A percentile compares a stretch with the other conserved stretches of the same genome.
Evolutionary conservation across 129 eudicot genomes (phyloP).

Genomic region (Calendula officinalis): DNA sequence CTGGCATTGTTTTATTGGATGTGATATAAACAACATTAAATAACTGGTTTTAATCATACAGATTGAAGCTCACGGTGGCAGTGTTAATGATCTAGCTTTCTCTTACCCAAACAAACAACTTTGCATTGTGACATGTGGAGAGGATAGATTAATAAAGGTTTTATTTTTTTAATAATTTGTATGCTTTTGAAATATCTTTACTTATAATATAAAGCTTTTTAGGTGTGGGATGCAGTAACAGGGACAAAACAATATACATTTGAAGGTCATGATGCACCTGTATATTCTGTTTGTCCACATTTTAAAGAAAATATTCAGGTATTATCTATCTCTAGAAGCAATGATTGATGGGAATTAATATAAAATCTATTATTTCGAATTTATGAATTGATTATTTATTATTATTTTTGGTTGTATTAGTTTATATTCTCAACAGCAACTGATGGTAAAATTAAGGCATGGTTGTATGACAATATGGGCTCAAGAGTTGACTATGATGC

Average conservation of each 20-base stretch:
- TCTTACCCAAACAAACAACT: conserved; percentile 81
- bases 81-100: conserved; percentile 89
- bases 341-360: not conserved
- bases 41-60: conserved; percentile 25
- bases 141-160: conserved; percentile 85
- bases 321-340: conserved; percentile 6
- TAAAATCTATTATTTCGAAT: not conserved
- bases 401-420: conserved; percentile 29
- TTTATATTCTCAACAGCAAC: conserved; percentile 78
- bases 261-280: conserved; percentile 95
- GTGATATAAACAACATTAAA: not conserved
- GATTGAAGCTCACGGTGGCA: conserved; percentile 97
- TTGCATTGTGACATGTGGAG: conserved; percentile 84
- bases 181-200: conserved; percentile 7
- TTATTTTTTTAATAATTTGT: not conserved
- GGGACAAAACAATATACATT: conserved; percentile 66
- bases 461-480: conserved; percentile 76
- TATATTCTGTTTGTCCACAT: conserved; percentile 89
- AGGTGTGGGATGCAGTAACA: conserved; percentile 94
- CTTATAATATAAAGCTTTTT: conserved; percentile 5
- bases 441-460: conserved; percentile 77
- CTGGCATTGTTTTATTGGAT: conserved; percentile 2
- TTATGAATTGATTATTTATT: not conserved
- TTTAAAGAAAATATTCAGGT: conserved; percentile 83
- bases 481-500: conserved; percentile 82